Base-by-base conservation (phyloP, 192 early-diverging fungal genomes). In the Diversispora epigaea region DNA sequence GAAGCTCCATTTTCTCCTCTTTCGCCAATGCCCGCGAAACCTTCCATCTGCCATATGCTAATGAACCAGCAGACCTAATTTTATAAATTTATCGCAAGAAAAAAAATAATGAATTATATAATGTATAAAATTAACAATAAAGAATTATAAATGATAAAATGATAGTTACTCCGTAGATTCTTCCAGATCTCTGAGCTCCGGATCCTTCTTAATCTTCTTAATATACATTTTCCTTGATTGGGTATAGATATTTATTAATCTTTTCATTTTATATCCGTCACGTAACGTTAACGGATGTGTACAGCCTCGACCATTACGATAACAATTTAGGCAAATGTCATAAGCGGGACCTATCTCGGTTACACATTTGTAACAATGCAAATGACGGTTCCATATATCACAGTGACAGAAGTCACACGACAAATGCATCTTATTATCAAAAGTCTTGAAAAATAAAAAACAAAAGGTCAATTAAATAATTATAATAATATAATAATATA, bases 401-500 rank as follows among this genome's bases (percentile, higher is more conserved):
- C 62, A 64, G 11, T 64, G 62, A 44, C 62, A 64, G 40, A 40
- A 64, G 7, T 64, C 62, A n/a, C 62, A 64, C 14, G 14, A 64
- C 62, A 44, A 40, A 40, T 64, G 25, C 17, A 14, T 5, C n/a
- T 39, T 64, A n/a, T 64, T 64, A 11, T 39, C 14, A 10, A 11
- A 7, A 40, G 14, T 14, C 43, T 64, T 10, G 7, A 64, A 40
- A 64, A 44, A 64, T 64, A 64, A 44, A 64, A 64, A 17, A 10
- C 14, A 22, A 40, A 10, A 64, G 7, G 32, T 9, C 9, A 61
- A 61, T n/a, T 7, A 61, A 4, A 25, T 10, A n/a, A 32, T 32
- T 10, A n/a, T 25, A 17, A 61, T 32, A 61, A 64, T 10, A n/a
- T 25, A 17, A 61, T 32, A 61, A 64, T 64, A 3, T 14, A 40